These are phyloP conservation scores for Vigna angularis DNA, from an alignment of 306 rosid species.

Conservation along the genomic window DNA sequence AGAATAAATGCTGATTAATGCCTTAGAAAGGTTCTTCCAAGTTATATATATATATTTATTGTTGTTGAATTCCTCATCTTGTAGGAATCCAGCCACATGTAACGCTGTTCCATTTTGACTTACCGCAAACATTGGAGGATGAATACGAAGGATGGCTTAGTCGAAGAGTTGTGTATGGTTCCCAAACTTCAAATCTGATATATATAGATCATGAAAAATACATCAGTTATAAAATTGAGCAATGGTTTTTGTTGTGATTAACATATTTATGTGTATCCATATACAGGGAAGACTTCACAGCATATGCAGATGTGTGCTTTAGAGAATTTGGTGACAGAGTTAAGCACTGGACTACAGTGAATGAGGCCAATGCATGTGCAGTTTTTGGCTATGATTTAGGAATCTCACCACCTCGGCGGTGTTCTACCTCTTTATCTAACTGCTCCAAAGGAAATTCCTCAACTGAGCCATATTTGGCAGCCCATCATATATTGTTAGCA, in stretches of 20 bases:
- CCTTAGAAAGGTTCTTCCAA: background rate
- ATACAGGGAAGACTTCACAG: conserved; percentile 56
- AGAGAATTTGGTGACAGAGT: conserved; percentile 65
- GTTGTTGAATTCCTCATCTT: background rate
- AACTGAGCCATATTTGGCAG: conserved; percentile 59
- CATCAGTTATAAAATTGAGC: background rate
- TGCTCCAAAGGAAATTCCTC: conserved; percentile 62
- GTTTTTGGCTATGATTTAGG: conserved; percentile 43
- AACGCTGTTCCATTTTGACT: conserved; percentile 63
- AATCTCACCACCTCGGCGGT: conserved; percentile 41
- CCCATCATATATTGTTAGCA: conserved; percentile 54
- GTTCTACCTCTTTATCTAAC: conserved; percentile 35
- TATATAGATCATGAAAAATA: background rate
- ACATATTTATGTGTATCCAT: conserved; percentile 3
- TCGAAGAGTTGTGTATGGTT: conserved; percentile 59
- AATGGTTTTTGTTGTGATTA: background rate
- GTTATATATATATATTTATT: background rate
- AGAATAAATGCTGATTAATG: background rate
- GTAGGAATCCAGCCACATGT: conserved; percentile 87
- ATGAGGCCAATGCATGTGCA: conserved; percentile 49
- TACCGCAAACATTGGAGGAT: conserved; percentile 79
- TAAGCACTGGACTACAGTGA: conserved; percentile 58
- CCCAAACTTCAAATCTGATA: background rate
- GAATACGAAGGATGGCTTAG: conserved; percentile 85
- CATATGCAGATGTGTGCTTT: conserved; percentile 59